A percentile compares a stretch with the other conserved stretches of the same genome.
Evolutionary conservation across 208 protist species (phyloP).

Genomic region (Leptomonas pyrrhocoris): DNA sequence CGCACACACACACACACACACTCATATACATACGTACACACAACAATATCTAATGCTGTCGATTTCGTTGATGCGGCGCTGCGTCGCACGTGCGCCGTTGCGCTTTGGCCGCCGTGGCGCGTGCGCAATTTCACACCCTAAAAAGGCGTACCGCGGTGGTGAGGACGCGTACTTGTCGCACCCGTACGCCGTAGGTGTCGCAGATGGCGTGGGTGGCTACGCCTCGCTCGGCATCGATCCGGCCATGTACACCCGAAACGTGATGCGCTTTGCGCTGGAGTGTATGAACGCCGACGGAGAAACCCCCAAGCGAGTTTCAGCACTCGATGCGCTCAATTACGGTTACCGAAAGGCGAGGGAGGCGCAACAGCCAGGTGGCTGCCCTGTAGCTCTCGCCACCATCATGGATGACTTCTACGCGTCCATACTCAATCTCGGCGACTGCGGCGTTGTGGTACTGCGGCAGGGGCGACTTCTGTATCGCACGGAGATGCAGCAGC

Average conservation of each 20-base stretch:
- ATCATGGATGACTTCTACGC: slow-evolving; percentile 55
- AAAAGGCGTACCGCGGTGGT: slow-evolving; percentile 76
- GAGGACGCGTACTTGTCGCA: slow-evolving; percentile 88
- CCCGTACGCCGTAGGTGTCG: slow-evolving; percentile 73
- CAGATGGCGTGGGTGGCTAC: slow-evolving; percentile 87
- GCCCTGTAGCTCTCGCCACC: slow-evolving; percentile 73
- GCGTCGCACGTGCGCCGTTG: slow-evolving; percentile 17
- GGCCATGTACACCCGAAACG: slow-evolving; percentile 76
- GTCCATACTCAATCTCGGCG: slow-evolving; percentile 87
- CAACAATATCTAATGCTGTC: slow-evolving; percentile 9
- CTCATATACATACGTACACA: not conserved
- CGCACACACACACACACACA: too few species aligned
- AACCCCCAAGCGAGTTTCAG: slow-evolving; percentile 31
- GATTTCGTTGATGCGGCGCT: not conserved
- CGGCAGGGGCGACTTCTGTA: slow-evolving; percentile 68
- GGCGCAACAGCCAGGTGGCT: slow-evolving; percentile 57
- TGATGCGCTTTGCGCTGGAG: slow-evolving; percentile 71
- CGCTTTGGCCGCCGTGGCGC: slow-evolving; percentile 70
- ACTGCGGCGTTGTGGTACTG: slow-evolving; percentile 79
- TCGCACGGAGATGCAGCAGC: slow-evolving; percentile 73
- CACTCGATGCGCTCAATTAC: slow-evolving; percentile 63
- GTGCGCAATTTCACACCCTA: slow-evolving; percentile 76
- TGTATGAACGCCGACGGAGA: slow-evolving; percentile 35
- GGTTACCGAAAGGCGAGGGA: slow-evolving; percentile 55
- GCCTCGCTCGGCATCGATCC: slow-evolving; percentile 74